phyloP scores from a whole-genome alignment of 257 asterid genomes.

The Linaria vulgaris region DNA sequence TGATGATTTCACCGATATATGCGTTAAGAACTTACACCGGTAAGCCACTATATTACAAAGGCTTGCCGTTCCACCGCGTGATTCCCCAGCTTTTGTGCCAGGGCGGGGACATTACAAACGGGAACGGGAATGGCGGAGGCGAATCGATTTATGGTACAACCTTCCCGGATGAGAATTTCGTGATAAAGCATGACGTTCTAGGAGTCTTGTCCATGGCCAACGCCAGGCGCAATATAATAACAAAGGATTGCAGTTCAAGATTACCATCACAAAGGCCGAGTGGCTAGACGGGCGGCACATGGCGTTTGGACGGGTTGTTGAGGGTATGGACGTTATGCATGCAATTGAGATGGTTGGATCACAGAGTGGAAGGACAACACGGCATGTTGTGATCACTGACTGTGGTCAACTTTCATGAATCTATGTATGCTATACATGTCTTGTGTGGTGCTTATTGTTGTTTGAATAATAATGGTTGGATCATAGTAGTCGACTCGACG shows the following conservation, averaged over 20 bases:
- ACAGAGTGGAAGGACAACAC: neutral
- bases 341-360: constrained; percentile 14
- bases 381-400: constrained; percentile 18
- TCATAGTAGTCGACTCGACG: no score
- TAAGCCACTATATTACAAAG: constrained; percentile 46
- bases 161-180: constrained; percentile 17
- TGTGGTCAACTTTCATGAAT: constrained; percentile 10
- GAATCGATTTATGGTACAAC: constrained; percentile 13
- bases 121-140: constrained; percentile 16
- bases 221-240: constrained; percentile 1
- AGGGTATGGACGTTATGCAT: constrained; percentile 4
- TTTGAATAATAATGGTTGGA: no score
- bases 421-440: no score
- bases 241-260: constrained; percentile 5
- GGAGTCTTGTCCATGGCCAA: constrained; percentile 17
- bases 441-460: no score
- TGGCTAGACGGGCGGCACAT: constrained; percentile 20
- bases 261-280: neutral
- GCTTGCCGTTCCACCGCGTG: constrained; percentile 18
- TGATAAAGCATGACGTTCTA: constrained; percentile 15
- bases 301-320: constrained; percentile 19
- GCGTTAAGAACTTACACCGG: no score
- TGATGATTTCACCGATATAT: no score
- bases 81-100: constrained; percentile 9
- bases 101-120: constrained; percentile 11